These are phyloP conservation scores for Nicotiana otophora DNA, from an alignment of 257 asterid genomes.

Conservation along the genomic window DNA sequence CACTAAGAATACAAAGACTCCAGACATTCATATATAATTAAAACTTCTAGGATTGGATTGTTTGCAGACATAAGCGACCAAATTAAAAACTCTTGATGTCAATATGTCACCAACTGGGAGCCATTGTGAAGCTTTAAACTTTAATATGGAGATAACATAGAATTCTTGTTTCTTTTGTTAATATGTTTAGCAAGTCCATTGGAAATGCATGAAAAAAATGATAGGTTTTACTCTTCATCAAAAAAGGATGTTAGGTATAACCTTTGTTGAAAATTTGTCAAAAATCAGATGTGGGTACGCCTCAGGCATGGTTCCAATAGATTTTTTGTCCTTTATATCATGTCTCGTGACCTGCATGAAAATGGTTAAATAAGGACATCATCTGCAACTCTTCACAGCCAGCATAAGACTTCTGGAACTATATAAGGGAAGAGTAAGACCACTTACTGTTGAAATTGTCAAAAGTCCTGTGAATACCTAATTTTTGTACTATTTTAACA, in stretches of 20 bases:
- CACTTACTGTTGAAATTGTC: too few species aligned
- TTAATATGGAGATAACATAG: neutral
- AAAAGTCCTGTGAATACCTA: too few species aligned
- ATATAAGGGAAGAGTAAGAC: neutral
- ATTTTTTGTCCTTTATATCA: slow-evolving; percentile 10
- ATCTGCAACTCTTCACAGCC: slow-evolving; percentile 1
- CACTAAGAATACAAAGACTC: neutral
- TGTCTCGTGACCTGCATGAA: slow-evolving; percentile 68
- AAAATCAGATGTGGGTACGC: slow-evolving; percentile 10
- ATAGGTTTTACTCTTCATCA: neutral
- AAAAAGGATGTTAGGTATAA: neutral
- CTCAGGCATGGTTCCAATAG: slow-evolving; percentile 9
- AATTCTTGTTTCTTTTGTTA: neutral
- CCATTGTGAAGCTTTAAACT: neutral
- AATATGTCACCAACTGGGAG: neutral
- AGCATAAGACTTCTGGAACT: neutral
- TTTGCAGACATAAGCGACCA: too few species aligned
- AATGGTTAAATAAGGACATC: slow-evolving; percentile 10
- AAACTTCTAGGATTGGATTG: neutral
- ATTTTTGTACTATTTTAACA: too few species aligned
- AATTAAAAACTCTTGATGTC: neutral
- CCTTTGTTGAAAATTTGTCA: slow-evolving; percentile 5
- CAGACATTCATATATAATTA: neutral
- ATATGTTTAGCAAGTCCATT: neutral
- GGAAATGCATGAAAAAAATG: neutral